A percentile compares a stretch with the other conserved stretches of the same genome.
Conservation (phyloP, 345 rosid species). For the Cardamine occulta region DNA sequence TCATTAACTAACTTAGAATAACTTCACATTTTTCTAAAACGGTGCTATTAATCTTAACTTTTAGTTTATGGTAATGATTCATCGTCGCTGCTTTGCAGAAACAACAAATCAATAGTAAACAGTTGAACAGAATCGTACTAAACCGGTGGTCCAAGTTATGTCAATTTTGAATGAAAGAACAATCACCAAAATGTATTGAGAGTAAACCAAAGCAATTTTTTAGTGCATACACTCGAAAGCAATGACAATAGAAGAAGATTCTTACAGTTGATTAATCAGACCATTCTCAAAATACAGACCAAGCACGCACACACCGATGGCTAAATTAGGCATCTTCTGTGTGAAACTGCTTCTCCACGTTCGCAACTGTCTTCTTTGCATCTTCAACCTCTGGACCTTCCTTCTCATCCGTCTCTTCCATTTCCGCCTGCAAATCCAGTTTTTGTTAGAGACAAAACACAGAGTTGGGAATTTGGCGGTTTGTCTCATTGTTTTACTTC, state of each 20-base stretch:
- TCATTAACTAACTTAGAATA: neutral
- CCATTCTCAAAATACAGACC: conserved; percentile 25
- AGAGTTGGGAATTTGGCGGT: neutral
- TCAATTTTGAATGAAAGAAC: neutral
- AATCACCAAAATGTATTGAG: conserved; percentile 20
- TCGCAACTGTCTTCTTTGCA: conserved; percentile 62
- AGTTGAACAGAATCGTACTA: neutral
- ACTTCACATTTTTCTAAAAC: neutral
- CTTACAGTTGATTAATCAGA: neutral
- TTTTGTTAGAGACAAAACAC: conserved; percentile 4
- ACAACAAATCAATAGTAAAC: neutral
- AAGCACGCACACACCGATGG: neutral
- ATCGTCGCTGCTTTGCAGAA: neutral
- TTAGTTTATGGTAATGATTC: neutral
- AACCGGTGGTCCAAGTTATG: neutral
- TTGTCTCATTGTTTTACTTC: neutral
- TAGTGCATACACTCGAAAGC: neutral
- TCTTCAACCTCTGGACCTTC: conserved; percentile 69
- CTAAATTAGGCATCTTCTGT: conserved; percentile 55
- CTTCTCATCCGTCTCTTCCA: conserved; percentile 64
- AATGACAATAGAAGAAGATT: neutral
- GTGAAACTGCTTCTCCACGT: conserved; percentile 63
- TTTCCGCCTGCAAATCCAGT: conserved; percentile 52
- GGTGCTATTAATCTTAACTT: neutral
- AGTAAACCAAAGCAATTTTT: neutral